These are phyloP conservation scores for Chlorella sp. DNA, from an alignment of 139 green algal genomes.

Conservation along the genomic window DNA sequence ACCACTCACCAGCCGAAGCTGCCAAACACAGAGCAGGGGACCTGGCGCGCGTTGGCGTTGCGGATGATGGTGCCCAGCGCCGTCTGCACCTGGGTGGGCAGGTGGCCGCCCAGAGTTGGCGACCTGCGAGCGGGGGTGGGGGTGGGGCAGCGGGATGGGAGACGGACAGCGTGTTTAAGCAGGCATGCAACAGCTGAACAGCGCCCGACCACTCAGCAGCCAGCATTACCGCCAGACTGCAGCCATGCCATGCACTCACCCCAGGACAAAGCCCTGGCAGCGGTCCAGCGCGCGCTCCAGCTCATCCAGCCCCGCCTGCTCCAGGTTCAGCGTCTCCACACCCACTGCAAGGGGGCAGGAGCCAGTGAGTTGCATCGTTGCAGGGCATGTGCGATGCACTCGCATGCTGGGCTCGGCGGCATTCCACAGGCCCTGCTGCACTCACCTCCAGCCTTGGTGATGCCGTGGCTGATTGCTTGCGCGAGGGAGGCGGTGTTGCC, in stretches of 20 bases:
- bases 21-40: conserved; percentile 92
- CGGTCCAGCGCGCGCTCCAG: conserved; percentile 69
- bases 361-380: too few species aligned
- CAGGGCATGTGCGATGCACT: too few species aligned
- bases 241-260: conserved; percentile 32
- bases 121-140: conserved; percentile 14
- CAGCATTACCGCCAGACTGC: too few species aligned
- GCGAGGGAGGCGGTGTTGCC: conserved; percentile 95
- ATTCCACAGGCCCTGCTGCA: background rate
- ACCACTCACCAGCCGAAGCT: conserved; percentile 86
- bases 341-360: conserved; percentile 57
- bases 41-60: conserved; percentile 46
- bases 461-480: conserved; percentile 85
- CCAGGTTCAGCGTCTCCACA: conserved; percentile 94
- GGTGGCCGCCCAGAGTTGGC: conserved; percentile 95
- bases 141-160: too few species aligned
- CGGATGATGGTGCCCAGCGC: conserved; percentile 89
- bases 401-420: too few species aligned
- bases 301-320: conserved; percentile 76
- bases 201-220: too few species aligned
- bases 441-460: conserved; percentile 79
- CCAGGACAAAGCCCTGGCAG: conserved; percentile 89
- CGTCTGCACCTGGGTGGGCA: conserved; percentile 92
- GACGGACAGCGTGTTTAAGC: too few species aligned
- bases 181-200: too few species aligned